Evolutionary conservation across 768 basidiomycete species (phyloP).

Genomic region (Kwoniella dendrophila): DNA sequence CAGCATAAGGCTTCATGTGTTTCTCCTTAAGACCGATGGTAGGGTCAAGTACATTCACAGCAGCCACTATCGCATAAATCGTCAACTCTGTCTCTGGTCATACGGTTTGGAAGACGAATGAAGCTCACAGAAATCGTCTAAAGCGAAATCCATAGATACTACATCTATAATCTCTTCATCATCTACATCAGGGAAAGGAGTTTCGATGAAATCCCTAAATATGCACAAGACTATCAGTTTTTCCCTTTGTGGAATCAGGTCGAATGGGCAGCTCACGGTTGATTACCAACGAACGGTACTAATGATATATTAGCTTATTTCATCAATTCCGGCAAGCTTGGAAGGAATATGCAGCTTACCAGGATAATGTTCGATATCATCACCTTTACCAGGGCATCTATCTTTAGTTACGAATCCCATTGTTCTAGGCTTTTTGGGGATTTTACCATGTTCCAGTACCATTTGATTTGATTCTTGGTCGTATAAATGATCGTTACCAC

Average conservation of each 20-base stretch:
- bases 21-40: slow-evolving; percentile 21
- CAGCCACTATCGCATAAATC: no score
- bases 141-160: slow-evolving; percentile 51
- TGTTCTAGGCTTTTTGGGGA: slow-evolving; percentile 21
- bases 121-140: slow-evolving; percentile 53
- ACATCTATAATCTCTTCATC: slow-evolving; percentile 48
- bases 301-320: slow-evolving; percentile 7
- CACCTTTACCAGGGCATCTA: slow-evolving; percentile 45
- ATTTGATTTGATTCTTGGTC: slow-evolving; percentile 20
- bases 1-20: slow-evolving; percentile 44
- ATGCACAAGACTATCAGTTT: not conserved
- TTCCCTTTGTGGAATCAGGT: not conserved
- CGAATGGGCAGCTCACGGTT: slow-evolving; percentile 33
- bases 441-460: slow-evolving; percentile 16
- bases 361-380: slow-evolving; percentile 53
- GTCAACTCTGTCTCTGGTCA: no score
- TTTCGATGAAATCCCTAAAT: slow-evolving; percentile 47
- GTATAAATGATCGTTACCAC: not conserved
- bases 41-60: slow-evolving; percentile 50
- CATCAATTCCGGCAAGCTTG: not conserved
- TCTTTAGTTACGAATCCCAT: slow-evolving; percentile 45
- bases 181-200: slow-evolving; percentile 38
- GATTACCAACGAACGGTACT: slow-evolving; percentile 34
- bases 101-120: not conserved
- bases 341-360: slow-evolving; percentile 27